Evolutionary conservation across 306 rosid genomes (phyloP), one percentile per base, ranked within the genome.

Genomic region (Malus sylvestris): DNA sequence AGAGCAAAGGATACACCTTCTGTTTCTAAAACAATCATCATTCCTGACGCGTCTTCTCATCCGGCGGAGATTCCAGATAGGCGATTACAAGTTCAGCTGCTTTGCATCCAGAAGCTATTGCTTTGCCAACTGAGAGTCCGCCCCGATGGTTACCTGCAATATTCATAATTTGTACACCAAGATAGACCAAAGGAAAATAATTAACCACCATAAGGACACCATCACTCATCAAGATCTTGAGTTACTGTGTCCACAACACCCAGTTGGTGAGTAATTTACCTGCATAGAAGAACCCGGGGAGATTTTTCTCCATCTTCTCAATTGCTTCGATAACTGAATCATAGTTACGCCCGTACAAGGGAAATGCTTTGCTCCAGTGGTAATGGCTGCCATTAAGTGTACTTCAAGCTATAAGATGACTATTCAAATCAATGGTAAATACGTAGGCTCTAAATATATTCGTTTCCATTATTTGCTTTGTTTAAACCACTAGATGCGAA

Each of bases 281-380:
- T 72, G 98, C 98, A 82, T 78, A 85, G 91, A 88, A 90, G 83
- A 91, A 83, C 67, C 97, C 98, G 4, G 98, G 98, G 68, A 93
- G 98, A 74, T 75, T 86, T 83, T 82, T 91, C 90, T 93, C 96
- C 85, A 93, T 83, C 69, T 71, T 88, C 80, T 86, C 97, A 76
- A 93, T 91, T 74, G 93, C 98, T 85, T 87, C 89, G 78, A 91
- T 77, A 81, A 93, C 97, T 73, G 91, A 82, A 45, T 85, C 91
- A 66, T 91, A 87, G 85, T 90, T 84, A 71, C 4, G 89, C 66
- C 94, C 98, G 64, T 90, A 94, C 85, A 94, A 79, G 23, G 98
- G 98, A 83, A 94, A 94, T 79, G 96, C 96, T 81, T 94, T 94
- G 71, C 89, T 91, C 96, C 98, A 94, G 80, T 70, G 75, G 84